These are phyloP conservation scores for Geranium incanum DNA, from an alignment of 441 rosid genomes.

Conservation along the genomic window DNA sequence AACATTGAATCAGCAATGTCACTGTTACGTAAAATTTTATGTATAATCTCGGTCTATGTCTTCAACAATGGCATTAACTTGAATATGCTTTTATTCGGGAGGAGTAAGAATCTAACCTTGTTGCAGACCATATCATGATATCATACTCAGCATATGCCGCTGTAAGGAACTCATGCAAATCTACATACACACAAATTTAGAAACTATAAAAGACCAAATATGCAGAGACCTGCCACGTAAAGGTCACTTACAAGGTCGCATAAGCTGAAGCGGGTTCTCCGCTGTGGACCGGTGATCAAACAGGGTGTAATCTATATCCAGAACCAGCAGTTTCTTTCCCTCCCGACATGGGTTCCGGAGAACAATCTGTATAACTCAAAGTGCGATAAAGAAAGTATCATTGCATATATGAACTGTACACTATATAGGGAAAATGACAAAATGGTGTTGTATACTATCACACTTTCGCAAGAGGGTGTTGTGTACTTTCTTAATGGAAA, in stretches of 20 bases:
- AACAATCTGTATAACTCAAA: conserved; percentile 44
- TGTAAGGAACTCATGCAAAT: conserved; percentile 93
- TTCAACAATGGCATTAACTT: not conserved
- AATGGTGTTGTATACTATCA: not conserved
- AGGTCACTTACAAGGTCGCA: conserved; percentile 67
- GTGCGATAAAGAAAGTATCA: conserved; percentile 10
- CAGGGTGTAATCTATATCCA: conserved; percentile 90
- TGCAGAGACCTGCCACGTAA: not conserved
- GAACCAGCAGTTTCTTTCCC: conserved; percentile 85
- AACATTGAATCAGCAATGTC: too few relatives aligned
- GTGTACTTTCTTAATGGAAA: too few relatives aligned
- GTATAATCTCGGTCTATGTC: not conserved
- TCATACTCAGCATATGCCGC: conserved; percentile 84
- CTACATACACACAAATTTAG: conserved; percentile 34
- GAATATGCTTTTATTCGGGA: conserved; percentile 3
- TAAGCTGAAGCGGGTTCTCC: conserved; percentile 76
- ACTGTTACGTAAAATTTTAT: too few relatives aligned
- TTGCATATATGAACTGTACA: not conserved
- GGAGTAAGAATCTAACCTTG: conserved; percentile 42
- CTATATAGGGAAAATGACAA: not conserved
- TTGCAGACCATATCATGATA: conserved; percentile 96
- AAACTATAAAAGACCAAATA: not conserved
- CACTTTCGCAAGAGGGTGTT: too few relatives aligned
- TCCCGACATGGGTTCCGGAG: conserved; percentile 65
- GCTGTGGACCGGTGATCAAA: conserved; percentile 93